Evolutionary conservation across 2,329 filamentous ascomycete genomes (phyloP).

Genomic region (Dryadomyces sulphureus): DNA sequence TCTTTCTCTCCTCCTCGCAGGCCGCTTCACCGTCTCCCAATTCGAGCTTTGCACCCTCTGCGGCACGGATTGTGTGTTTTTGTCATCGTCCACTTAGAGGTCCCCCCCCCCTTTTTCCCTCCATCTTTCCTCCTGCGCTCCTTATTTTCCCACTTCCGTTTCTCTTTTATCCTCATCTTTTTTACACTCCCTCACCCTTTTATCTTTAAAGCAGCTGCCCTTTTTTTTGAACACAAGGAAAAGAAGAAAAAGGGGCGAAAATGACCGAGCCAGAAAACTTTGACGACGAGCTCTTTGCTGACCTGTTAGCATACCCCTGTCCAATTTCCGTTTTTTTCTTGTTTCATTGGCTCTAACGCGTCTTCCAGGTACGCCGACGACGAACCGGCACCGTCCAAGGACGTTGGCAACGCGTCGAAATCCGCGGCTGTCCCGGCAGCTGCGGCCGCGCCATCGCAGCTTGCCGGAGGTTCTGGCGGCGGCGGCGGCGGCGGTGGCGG

Average conservation of each 20-base stretch:
- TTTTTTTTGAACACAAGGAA: not conserved
- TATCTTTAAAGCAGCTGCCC: not conserved
- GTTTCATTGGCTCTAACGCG: constrained; percentile 5
- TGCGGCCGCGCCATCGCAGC: not conserved
- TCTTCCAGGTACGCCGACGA: constrained; percentile 52
- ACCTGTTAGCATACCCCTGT: constrained; percentile 49
- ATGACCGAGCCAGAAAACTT: constrained; percentile 68
- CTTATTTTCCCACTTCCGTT: not conserved
- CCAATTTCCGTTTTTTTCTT: not conserved
- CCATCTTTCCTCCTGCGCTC: not conserved
- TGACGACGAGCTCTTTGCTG: constrained; percentile 82
- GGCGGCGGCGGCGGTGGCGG: constrained; percentile 8
- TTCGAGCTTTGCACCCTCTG: not conserved
- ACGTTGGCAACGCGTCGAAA: not conserved
- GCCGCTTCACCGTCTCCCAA: not conserved
- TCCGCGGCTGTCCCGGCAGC: constrained; percentile 4
- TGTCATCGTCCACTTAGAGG: not conserved
- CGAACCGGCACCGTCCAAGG: constrained; percentile 24
- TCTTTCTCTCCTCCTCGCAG: not conserved
- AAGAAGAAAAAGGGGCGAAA: not conserved
- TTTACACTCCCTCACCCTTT: not conserved
- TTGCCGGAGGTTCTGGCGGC: constrained; percentile 15
- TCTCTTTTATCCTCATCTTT: not conserved
- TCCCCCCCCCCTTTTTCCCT: not conserved
- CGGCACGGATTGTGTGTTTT: not conserved